A percentile compares a stretch with the other conserved stretches of the same genome.
These are phyloP conservation scores for Coniella lustricola DNA, from an alignment of 2,329 filamentous ascomycete species.

Conservation along the genomic window DNA sequence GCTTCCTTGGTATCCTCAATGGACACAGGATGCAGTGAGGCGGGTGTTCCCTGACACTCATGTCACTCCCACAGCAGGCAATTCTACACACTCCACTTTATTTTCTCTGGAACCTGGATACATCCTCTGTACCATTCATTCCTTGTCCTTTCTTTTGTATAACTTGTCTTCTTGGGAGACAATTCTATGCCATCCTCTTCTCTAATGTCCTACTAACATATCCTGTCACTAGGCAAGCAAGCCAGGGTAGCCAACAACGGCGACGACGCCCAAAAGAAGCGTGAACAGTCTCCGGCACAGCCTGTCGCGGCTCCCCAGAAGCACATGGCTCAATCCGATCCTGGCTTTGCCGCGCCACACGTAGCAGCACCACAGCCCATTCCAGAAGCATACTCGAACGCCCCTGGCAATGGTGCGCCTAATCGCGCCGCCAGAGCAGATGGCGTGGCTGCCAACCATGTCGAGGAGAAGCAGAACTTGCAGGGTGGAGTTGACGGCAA, in stretches of 20 bases:
- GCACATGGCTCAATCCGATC: slow-evolving; percentile 44
- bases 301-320: slow-evolving; percentile 44
- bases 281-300: slow-evolving; percentile 43
- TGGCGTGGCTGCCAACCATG: slow-evolving; percentile 56
- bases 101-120: no score
- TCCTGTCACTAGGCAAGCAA: slow-evolving; percentile 62
- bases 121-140: no score
- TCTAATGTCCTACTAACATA: neutral
- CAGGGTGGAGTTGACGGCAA: slow-evolving; percentile 23
- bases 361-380: slow-evolving; percentile 16
- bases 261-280: slow-evolving; percentile 46
- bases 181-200: neutral
- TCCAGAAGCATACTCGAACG: slow-evolving; percentile 55
- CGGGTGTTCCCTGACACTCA: no score
- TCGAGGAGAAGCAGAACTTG: slow-evolving; percentile 53
- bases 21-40: no score
- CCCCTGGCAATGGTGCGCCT: slow-evolving; percentile 46
- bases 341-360: slow-evolving; percentile 25
- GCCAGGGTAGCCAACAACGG: slow-evolving; percentile 57
- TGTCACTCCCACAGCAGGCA: neutral
- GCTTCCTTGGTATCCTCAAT: neutral
- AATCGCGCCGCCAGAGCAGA: slow-evolving; percentile 64
- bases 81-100: neutral
- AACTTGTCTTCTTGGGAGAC: no score
- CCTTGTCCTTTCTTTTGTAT: no score